Percentiles rank a stretch among this genome's conserved stretches.
Evolutionary conservation across 1,284 basidiomycete species (phyloP).

Genomic region (Apiotrichum montevideense): DNA sequence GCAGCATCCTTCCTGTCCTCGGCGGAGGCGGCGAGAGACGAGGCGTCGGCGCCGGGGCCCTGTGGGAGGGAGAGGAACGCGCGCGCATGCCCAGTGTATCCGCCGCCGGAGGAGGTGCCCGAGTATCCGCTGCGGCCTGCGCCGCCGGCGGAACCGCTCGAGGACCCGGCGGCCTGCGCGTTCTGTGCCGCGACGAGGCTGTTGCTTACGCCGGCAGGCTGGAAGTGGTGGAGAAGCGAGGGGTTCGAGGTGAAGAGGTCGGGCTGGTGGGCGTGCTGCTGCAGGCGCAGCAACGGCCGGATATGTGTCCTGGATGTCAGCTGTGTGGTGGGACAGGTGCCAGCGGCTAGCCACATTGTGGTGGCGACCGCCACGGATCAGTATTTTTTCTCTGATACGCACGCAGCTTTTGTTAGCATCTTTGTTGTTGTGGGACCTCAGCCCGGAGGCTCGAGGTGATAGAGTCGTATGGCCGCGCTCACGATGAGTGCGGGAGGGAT

Average conservation of each 20-base stretch:
- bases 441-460: conserved; percentile 5
- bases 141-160: conserved; percentile 22
- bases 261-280: conserved; percentile 23
- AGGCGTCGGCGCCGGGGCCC: conserved; percentile 25
- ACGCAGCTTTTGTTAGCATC: conserved; percentile 45
- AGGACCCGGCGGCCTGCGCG: conserved; percentile 17
- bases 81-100: conserved; percentile 44
- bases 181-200: conserved; percentile 21
- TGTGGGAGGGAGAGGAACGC: conserved; percentile 39
- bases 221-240: conserved; percentile 43
- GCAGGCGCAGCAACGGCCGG: conserved; percentile 42
- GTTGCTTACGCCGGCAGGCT: conserved; percentile 23
- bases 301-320: conserved; percentile 33
- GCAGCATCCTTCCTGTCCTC: conserved; percentile 19
- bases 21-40: conserved; percentile 18
- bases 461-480: background rate
- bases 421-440: conserved; percentile 13
- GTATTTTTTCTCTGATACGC: conserved; percentile 12
- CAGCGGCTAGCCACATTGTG: background rate
- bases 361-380: no score
- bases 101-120: conserved; percentile 25
- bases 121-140: conserved; percentile 36
- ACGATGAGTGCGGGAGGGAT: background rate
- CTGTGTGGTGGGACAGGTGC: background rate
- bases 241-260: conserved; percentile 48